Percentiles rank a stretch among this genome's conserved stretches.
Conservation (phyloP, 306 rosid species). For the Cucumis cinereus region DNA sequence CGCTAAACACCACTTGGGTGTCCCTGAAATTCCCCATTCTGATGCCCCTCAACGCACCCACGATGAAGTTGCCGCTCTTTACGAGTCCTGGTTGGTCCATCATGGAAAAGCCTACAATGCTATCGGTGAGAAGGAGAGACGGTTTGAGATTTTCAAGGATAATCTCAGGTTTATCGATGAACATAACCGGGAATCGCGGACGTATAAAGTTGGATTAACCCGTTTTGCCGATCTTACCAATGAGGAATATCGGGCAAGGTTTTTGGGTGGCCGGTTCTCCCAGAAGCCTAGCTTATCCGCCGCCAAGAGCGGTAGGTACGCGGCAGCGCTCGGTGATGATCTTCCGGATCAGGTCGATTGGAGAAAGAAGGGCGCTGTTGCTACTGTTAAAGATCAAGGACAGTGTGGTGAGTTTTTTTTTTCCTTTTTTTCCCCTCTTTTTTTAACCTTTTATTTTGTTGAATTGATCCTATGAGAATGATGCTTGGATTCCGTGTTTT, state of each 20-base stretch:
- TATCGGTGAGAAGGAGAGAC: constrained; percentile 48
- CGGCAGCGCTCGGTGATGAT: constrained; percentile 26
- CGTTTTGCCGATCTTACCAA: constrained; percentile 76
- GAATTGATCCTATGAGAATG: background rate
- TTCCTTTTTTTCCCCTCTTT: background rate
- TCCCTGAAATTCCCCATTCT: constrained; percentile 30
- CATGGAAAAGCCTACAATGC: constrained; percentile 59
- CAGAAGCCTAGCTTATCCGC: constrained; percentile 6
- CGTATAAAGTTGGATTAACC: constrained; percentile 45
- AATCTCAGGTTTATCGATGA: constrained; percentile 42
- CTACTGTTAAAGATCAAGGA: constrained; percentile 77
- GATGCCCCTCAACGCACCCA: constrained; percentile 19
- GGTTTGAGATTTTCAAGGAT: constrained; percentile 65
- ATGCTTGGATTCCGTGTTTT: background rate
- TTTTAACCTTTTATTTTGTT: background rate
- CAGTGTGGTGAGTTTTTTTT: constrained; percentile 56
- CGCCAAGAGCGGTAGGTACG: constrained; percentile 34
- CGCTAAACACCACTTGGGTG: constrained; percentile 19
- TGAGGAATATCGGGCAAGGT: constrained; percentile 41
- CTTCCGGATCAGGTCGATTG: constrained; percentile 64
- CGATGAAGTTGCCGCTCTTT: constrained; percentile 19
- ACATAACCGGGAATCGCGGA: constrained; percentile 29
- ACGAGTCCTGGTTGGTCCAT: constrained; percentile 59
- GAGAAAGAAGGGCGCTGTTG: constrained; percentile 68
- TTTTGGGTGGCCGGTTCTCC: constrained; percentile 24